Evolutionary conservation across 192 early-diverging fungal species (phyloP).

Genomic region (Coemansia sp.): DNA sequence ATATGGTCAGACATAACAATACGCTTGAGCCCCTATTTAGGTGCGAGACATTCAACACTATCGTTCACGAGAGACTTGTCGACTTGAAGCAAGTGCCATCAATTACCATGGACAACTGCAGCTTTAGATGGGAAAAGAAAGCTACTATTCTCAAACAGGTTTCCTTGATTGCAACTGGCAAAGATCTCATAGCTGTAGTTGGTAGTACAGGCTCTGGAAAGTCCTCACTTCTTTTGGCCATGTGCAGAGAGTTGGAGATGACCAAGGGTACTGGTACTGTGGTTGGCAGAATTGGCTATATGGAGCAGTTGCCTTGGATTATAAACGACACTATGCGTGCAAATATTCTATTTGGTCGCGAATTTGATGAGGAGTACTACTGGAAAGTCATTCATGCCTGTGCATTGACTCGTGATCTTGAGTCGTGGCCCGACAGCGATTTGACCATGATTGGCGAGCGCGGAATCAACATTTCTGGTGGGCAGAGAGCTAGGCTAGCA

Average conservation of each 20-base stretch:
- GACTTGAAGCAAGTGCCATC: not conserved
- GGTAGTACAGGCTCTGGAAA: slow-evolving; percentile 82
- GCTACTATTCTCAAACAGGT: slow-evolving; percentile 34
- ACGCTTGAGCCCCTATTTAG: not conserved
- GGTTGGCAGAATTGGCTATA: slow-evolving; percentile 71
- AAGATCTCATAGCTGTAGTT: slow-evolving; percentile 71
- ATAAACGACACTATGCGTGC: slow-evolving; percentile 15
- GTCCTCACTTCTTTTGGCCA: slow-evolving; percentile 70
- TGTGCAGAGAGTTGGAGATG: slow-evolving; percentile 76
- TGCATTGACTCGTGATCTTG: slow-evolving; percentile 1
- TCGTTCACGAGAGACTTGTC: not conserved
- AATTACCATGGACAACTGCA: not conserved
- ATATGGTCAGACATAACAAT: not conserved
- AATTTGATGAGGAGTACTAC: slow-evolving; percentile 14
- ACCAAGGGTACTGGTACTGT: slow-evolving; percentile 49
- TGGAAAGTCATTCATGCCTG: slow-evolving; percentile 9
- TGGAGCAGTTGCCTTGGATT: slow-evolving; percentile 65
- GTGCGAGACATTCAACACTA: not conserved
- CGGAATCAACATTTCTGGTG: slow-evolving; percentile 28
- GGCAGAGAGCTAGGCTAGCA: slow-evolving; percentile 15
- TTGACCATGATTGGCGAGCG: slow-evolving; percentile 11
- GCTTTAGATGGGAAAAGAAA: not conserved
- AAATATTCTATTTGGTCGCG: slow-evolving; percentile 24
- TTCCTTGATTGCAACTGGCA: slow-evolving; percentile 52
- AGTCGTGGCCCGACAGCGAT: slow-evolving; percentile 6